Base-by-base conservation (phyloP, 2,329 filamentous ascomycete genomes). In the Meredithiella fracta region DNA sequence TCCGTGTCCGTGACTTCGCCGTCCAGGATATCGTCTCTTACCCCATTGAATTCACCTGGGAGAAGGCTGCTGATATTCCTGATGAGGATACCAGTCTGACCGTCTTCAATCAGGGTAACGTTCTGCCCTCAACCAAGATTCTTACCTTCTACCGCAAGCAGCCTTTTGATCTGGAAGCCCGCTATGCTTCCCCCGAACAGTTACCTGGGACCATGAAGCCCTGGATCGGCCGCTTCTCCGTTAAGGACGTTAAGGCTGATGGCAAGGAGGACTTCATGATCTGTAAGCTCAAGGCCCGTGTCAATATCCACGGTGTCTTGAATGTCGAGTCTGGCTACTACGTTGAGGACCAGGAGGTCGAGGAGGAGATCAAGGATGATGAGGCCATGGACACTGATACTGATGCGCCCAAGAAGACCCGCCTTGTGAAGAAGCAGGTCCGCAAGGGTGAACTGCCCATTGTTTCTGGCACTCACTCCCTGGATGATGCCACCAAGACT, bases 91-190 rank as follows among this genome's bases (percentile, higher is more conserved):
- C 92, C 56, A 94, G 83, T 73, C 76, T 98, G 63, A 95, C 87
- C 37, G 92, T 98, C 65, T 98, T 98, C 73, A 94, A 92, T 79
- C 89, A 85, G 71, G 91, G 91, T 69, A 96, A 96, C 67, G 82
- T 94, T 61, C 84, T 98, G 77, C 92, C 92, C 55, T 97, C 91
- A 4, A 98, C 92, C 62, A 98, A 98, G 79, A 97, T 98, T 62
- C 82, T 98, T 55, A 98, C 92, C 40, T 98, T 98, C 75, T 98
- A 97, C 78, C 85, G 92, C 64, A 97, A 97, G 76, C 88, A 97
- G 72, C 79, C 89, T 50, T 98, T 97, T 69, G 90, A 96, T 67
- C 78, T 98, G 54, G 92, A 98, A 75, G 92, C 92, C 59, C 84
- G 86, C 64, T 98, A 98, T 67, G 83, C 86, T 61, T 86, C 91